These are phyloP conservation scores for Orobanche coerulescens DNA, from an alignment of 257 asterid genomes.

Conservation along the genomic window DNA sequence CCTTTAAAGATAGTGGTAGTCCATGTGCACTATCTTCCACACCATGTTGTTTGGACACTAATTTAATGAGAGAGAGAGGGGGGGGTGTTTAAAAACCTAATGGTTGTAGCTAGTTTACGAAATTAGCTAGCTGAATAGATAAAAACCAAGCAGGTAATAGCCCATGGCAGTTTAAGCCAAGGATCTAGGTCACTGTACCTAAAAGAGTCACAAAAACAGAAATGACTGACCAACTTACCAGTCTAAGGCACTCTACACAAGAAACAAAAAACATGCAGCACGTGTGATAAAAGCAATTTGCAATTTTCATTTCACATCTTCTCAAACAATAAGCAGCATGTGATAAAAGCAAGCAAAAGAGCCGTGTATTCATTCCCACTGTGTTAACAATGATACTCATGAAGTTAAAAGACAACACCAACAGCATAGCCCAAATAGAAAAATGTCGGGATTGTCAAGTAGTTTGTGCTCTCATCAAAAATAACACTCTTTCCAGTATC, in stretches of 20 bases:
- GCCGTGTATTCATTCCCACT: background rate
- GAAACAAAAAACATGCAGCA: constrained; percentile 1
- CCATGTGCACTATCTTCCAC: background rate
- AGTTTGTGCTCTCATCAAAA: constrained; percentile 1
- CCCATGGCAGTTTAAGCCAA: background rate
- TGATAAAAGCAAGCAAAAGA: constrained; percentile 5
- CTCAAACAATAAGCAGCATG: background rate
- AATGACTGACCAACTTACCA: constrained; percentile 9
- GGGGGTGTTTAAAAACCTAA: background rate
- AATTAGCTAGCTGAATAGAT: background rate
- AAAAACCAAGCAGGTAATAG: background rate
- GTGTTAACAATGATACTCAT: background rate
- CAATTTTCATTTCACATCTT: background rate
- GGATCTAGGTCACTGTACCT: background rate
- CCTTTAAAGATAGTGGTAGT: background rate
- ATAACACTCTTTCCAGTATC: background rate
- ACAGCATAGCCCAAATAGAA: background rate
- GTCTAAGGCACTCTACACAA: background rate
- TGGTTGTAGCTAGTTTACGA: background rate
- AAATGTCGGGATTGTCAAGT: background rate
- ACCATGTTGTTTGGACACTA: constrained; percentile 2
- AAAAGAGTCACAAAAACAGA: constrained; percentile 7
- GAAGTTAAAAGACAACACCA: background rate
- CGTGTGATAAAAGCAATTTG: too few species aligned
- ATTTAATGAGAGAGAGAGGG: background rate